Conservation (phyloP, 176 grass and related monocot genomes). For the Zoysia pacifica region DNA sequence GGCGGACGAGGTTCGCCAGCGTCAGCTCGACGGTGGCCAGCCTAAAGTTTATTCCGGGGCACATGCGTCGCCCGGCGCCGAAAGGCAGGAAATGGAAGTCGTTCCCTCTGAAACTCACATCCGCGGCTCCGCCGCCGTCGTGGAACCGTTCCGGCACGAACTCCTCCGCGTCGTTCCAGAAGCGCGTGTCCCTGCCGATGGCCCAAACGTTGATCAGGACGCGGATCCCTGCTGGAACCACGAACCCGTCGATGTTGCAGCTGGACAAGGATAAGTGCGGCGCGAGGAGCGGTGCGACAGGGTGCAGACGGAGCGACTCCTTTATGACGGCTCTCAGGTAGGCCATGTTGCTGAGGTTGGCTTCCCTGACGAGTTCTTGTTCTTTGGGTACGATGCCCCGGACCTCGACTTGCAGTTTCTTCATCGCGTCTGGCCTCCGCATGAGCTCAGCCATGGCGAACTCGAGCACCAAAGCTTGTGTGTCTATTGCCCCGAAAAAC, state of each 20-base stretch:
- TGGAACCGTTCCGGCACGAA: slow-evolving; percentile 17
- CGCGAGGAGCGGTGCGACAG: slow-evolving; percentile 33
- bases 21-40: slow-evolving; percentile 11
- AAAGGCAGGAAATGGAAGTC: slow-evolving; percentile 17
- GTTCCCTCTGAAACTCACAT: background rate
- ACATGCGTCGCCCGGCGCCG: background rate
- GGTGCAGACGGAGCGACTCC: slow-evolving; percentile 45
- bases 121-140: background rate
- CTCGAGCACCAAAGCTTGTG: slow-evolving; percentile 37
- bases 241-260: slow-evolving; percentile 35
- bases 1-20: slow-evolving; percentile 20
- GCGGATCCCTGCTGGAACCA: slow-evolving; percentile 21
- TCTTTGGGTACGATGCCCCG: background rate
- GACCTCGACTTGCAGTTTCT: slow-evolving; percentile 47
- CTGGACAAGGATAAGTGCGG: slow-evolving; percentile 35
- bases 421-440: slow-evolving; percentile 19
- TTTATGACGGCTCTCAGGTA: slow-evolving; percentile 50
- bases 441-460: slow-evolving; percentile 45
- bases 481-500: slow-evolving; percentile 45
- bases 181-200: slow-evolving; percentile 9
- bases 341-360: slow-evolving; percentile 5
- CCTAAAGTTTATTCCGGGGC: slow-evolving; percentile 1
- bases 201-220: slow-evolving; percentile 6
- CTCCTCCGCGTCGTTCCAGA: slow-evolving; percentile 18
- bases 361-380: slow-evolving; percentile 24